Evolutionary conservation across 345 rosid species (phyloP).

Genomic region (Populus simonii): DNA sequence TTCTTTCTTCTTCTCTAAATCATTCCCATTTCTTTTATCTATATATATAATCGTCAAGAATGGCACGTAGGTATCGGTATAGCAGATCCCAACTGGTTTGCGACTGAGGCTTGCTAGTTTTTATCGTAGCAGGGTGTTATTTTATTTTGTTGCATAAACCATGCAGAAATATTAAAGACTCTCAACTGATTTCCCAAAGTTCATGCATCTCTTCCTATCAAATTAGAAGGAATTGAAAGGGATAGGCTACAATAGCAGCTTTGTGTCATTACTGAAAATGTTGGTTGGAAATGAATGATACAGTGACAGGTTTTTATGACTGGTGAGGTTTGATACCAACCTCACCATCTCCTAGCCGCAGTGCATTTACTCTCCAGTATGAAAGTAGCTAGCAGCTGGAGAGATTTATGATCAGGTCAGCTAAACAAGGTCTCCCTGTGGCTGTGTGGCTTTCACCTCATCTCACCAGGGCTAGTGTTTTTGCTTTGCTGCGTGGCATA

Average conservation of each 20-base stretch:
- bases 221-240: neutral
- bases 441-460: neutral
- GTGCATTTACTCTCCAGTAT: constrained; percentile 34
- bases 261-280: neutral
- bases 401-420: constrained; percentile 21
- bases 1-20: too few species aligned
- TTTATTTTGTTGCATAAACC: neutral
- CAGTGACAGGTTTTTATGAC: constrained; percentile 21
- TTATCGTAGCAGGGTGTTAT: neutral
- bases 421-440: neutral
- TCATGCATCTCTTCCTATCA: neutral
- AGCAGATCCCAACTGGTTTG: too few species aligned
- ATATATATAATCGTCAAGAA: too few species aligned
- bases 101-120: neutral
- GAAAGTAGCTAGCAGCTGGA: constrained; percentile 40
- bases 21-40: too few species aligned
- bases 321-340: constrained; percentile 17
- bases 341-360: constrained; percentile 21
- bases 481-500: constrained; percentile 5
- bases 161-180: neutral
- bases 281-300: constrained; percentile 14
- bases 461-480: neutral
- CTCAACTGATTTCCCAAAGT: neutral
- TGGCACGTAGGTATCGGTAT: too few species aligned
- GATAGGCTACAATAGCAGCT: neutral